Base-by-base conservation (phyloP, 2,329 filamentous ascomycete species). In the Penicillium sp. region DNA sequence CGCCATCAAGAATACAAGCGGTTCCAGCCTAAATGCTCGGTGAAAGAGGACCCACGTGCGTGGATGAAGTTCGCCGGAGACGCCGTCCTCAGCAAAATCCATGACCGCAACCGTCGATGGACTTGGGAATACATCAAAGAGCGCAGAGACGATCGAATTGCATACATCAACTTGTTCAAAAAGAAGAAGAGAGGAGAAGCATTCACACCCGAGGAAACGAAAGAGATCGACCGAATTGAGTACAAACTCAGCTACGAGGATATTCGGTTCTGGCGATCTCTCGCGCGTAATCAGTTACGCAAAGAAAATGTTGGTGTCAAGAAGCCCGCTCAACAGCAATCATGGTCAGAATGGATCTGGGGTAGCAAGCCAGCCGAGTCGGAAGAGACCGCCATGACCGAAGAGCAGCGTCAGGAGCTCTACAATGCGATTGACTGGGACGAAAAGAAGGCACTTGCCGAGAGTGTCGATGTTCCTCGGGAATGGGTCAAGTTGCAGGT, bases 341-440 rank as follows among this genome's bases (percentile, higher is more conserved):
- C 91, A 5, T 99, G 95, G 95, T 78, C 90, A 25, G 84, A 91
- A 31, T 99, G 94, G 93, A 85, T 91, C 34, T 98, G 94, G 93
- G 93, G 94, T 20, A 83, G 88, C 1, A 90, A 92, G 68, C 82
- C 88, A 53, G 84, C 90, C 42, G 83, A 90, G 47, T 83, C 88
- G 4, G 90, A 96, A 67, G 90, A 93, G 63, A 91, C 88, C 0
- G 86, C 92, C 60, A 96, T 99, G 84, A 96, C 91, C 0, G 95
- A 99, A 62, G 89, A 98, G 75, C 93, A 99, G 74, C 89, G 94
- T 43, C 92, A 98, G 74, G 94, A 99, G 76, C 84, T 99, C 10
- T 99, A 98, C 75, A 90, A 96, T 67, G 96, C 92, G 52, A 99
- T 99, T 69, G 95, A 98, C 70, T 99, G 94, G 88, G 91, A 99